phyloP scores from a whole-genome alignment of 352 stramenopile species.

The Pythium periplocum region DNA sequence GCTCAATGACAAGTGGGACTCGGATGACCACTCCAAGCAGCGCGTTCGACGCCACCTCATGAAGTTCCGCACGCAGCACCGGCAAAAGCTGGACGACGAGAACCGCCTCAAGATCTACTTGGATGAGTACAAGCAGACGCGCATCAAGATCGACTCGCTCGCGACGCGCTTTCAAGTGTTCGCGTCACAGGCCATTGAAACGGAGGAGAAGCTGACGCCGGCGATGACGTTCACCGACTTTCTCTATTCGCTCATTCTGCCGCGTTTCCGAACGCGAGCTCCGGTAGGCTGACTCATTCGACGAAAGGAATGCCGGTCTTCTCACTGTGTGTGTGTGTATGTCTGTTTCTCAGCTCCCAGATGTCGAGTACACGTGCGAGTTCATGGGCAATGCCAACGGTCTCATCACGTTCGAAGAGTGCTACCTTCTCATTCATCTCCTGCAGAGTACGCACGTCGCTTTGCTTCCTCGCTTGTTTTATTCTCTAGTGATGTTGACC shows the following conservation, averaged over 20 bases:
- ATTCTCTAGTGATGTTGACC: neutral
- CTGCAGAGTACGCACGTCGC: constrained; percentile 46
- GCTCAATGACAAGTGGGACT: constrained; percentile 5
- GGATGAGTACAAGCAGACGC: constrained; percentile 52
- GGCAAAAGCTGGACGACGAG: constrained; percentile 53
- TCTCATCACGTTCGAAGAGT: constrained; percentile 79
- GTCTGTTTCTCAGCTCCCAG: constrained; percentile 27
- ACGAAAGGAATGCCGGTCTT: too few species aligned
- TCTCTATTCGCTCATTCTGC: constrained; percentile 65
- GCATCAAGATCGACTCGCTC: constrained; percentile 34
- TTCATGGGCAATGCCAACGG: constrained; percentile 67
- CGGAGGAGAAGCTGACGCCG: constrained; percentile 17
- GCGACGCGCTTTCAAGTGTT: constrained; percentile 51
- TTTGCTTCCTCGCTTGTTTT: neutral
- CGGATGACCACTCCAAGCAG: constrained; percentile 7
- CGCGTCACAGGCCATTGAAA: constrained; percentile 37
- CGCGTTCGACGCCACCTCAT: constrained; percentile 37
- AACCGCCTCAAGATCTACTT: constrained; percentile 63
- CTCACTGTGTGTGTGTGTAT: neutral
- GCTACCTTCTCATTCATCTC: constrained; percentile 71
- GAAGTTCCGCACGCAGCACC: constrained; percentile 56
- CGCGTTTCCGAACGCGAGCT: constrained; percentile 54
- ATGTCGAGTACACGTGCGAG: constrained; percentile 60
- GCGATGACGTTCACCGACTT: constrained; percentile 84
- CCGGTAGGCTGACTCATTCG: constrained; percentile 25